Conservation (phyloP, 208 protist genomes). For the Balamuthia mandrillaris region DNA sequence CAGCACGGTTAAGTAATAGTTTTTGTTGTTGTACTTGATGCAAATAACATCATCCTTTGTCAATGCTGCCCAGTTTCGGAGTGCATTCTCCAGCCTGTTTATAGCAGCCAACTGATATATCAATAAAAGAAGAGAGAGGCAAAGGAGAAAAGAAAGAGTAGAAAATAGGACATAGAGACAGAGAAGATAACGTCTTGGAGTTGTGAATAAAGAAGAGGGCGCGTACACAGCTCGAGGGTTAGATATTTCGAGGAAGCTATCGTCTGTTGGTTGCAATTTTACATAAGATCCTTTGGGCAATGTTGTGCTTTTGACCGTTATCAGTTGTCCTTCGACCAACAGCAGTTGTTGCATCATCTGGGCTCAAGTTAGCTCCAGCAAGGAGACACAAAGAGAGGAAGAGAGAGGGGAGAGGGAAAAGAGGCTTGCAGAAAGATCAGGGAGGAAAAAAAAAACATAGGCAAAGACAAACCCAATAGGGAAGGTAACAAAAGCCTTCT, state of each 20-base stretch:
- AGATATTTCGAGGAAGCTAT: slow-evolving; percentile 57
- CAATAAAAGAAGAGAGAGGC: neutral
- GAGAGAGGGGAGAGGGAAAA: neutral
- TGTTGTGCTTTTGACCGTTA: slow-evolving; percentile 41
- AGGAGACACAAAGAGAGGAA: neutral
- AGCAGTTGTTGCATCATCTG: slow-evolving; percentile 59
- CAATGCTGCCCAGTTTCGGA: slow-evolving; percentile 51
- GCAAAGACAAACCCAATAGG: slow-evolving; percentile 40
- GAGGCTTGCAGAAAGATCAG: neutral
- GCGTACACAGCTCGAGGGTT: slow-evolving; percentile 59
- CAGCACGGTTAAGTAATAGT: slow-evolving; percentile 55
- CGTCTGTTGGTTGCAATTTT: slow-evolving; percentile 56
- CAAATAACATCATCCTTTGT: slow-evolving; percentile 53
- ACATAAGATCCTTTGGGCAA: slow-evolving; percentile 58
- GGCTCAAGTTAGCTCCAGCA: too few relatives aligned
- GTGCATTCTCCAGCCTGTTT: slow-evolving; percentile 50
- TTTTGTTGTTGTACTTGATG: slow-evolving; percentile 62
- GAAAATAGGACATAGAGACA: neutral
- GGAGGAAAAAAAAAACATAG: neutral
- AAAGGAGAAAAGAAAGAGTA: neutral
- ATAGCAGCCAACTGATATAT: neutral
- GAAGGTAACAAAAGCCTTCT: slow-evolving; percentile 56
- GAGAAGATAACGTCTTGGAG: neutral
- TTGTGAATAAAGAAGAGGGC: neutral
- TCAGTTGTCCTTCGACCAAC: slow-evolving; percentile 26